Percentiles rank a stretch among this genome's conserved stretches.
Conservation (phyloP, 2,329 filamentous ascomycete genomes). For the Paraphaeosphaeria minitans region DNA sequence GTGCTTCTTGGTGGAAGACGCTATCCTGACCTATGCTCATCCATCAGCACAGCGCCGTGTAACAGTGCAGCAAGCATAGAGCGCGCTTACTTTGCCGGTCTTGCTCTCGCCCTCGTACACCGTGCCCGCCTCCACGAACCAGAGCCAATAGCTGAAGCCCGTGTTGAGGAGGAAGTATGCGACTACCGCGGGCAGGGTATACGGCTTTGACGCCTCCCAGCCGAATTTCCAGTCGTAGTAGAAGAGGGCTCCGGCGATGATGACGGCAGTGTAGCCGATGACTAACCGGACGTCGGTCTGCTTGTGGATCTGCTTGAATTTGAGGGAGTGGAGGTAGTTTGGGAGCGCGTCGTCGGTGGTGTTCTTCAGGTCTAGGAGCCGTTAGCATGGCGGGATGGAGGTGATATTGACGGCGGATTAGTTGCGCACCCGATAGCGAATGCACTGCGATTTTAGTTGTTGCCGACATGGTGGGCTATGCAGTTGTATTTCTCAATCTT, state of each 20-base stretch:
- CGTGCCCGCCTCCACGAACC: slow-evolving; percentile 77
- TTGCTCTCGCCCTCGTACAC: slow-evolving; percentile 78
- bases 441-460: slow-evolving; percentile 66
- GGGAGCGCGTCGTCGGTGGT: slow-evolving; percentile 93
- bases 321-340: slow-evolving; percentile 89
- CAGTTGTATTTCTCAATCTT: neutral
- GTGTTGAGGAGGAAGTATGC: slow-evolving; percentile 81
- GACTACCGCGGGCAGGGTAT: slow-evolving; percentile 78
- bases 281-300: slow-evolving; percentile 81
- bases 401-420: neutral
- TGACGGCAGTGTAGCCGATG: slow-evolving; percentile 82
- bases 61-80: neutral
- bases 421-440: slow-evolving; percentile 64
- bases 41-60: slow-evolving; percentile 7
- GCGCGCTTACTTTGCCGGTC: slow-evolving; percentile 64
- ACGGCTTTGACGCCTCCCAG: slow-evolving; percentile 83
- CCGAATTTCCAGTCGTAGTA: slow-evolving; percentile 89
- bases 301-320: slow-evolving; percentile 79
- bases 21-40: slow-evolving; percentile 68
- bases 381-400: slow-evolving; percentile 18
- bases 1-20: slow-evolving; percentile 76
- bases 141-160: slow-evolving; percentile 81
- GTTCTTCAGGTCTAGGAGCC: slow-evolving; percentile 81
- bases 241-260: slow-evolving; percentile 82
- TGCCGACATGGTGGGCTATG: slow-evolving; percentile 37